phyloP scores from a whole-genome alignment of 768 basidiomycete species.

The Chalciporus piperatus region DNA sequence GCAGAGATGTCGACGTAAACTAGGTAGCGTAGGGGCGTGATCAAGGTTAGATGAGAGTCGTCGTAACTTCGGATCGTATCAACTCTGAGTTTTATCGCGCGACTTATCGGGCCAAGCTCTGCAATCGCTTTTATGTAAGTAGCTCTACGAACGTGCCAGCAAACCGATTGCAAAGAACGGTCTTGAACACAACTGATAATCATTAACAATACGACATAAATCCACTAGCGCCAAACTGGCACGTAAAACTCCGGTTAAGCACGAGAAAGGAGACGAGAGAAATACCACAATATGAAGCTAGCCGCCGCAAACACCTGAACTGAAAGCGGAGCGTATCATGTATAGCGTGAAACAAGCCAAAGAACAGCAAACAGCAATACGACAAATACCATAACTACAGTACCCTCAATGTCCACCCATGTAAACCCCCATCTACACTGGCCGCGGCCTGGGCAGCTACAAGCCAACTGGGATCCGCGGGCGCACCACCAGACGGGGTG shows the following conservation, averaged over 20 bases:
- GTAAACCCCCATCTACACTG: conserved; percentile 60
- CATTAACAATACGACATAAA: conserved; percentile 27
- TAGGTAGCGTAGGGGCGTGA: no score
- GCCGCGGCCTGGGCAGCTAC: conserved; percentile 72
- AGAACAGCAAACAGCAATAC: conserved; percentile 22
- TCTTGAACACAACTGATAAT: conserved; percentile 10
- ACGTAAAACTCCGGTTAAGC: conserved; percentile 10
- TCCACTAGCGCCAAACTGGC: conserved; percentile 11
- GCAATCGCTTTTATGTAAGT: conserved; percentile 12
- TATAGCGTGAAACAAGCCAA: conserved; percentile 27
- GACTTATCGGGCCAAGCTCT: neutral
- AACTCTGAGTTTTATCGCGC: neutral
- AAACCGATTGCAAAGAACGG: conserved; percentile 7
- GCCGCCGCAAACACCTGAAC: conserved; percentile 3
- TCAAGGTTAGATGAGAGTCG: no score
- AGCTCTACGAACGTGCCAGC: conserved; percentile 23
- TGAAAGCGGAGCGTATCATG: conserved; percentile 20
- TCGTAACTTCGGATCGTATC: neutral
- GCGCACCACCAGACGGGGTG: conserved; percentile 41
- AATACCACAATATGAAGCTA: conserved; percentile 10
- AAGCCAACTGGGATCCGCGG: conserved; percentile 65
- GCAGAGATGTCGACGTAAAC: neutral
- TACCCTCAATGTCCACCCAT: conserved; percentile 79
- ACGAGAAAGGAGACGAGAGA: conserved; percentile 3
- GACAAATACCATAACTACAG: conserved; percentile 44